A percentile compares a stretch with the other conserved stretches of the same genome.
Conservation (phyloP, 306 rosid species). For the Trifolium repens region DNA sequence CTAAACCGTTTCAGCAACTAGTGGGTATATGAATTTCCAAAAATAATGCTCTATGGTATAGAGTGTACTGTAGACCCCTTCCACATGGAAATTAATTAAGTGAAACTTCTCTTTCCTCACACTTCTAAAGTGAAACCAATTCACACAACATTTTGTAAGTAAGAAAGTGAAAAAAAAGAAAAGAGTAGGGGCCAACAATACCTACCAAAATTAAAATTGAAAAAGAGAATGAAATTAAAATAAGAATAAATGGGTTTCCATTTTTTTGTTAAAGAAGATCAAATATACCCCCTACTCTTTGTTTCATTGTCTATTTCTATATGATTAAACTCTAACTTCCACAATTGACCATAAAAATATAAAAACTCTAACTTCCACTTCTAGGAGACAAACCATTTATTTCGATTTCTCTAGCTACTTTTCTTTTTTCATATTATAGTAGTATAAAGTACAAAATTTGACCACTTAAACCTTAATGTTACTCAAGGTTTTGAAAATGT, state of each 20-base stretch:
- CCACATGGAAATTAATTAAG: not conserved
- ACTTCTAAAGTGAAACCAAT: not conserved
- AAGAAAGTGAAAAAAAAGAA: too few species aligned
- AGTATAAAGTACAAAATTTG: not conserved
- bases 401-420: not conserved
- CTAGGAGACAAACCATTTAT: not conserved
- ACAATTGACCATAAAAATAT: not conserved
- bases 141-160: not conserved
- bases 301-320: slow-evolving; percentile 27
- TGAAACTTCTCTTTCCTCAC: slow-evolving; percentile 2
- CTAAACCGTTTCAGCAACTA: slow-evolving; percentile 25
- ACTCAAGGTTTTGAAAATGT: not conserved
- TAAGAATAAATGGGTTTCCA: slow-evolving; percentile 28
- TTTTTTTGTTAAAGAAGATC: slow-evolving; percentile 32
- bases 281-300: not conserved
- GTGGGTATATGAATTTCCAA: slow-evolving; percentile 13
- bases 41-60: not conserved
- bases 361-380: slow-evolving; percentile 21
- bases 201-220: slow-evolving; percentile 30
- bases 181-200: slow-evolving; percentile 11
- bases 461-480: not conserved
- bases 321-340: slow-evolving; percentile 26
- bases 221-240: slow-evolving; percentile 24
- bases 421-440: not conserved
- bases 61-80: not conserved